Conservation (phyloP, 2,329 filamentous ascomycete genomes). For the Colletotrichum euphorbiae region DNA sequence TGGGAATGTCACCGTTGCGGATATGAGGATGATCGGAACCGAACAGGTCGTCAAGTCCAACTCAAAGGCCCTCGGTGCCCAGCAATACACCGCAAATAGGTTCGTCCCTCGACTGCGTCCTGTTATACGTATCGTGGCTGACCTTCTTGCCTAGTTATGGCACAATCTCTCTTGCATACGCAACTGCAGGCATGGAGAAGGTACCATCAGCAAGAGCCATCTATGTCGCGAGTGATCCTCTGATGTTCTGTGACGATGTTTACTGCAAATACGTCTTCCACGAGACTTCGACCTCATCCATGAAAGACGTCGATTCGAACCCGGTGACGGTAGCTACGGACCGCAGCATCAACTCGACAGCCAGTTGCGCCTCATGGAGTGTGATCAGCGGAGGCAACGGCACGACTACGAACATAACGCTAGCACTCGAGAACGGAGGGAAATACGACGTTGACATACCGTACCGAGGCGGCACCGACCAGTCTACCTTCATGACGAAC, state of each 20-base stretch:
- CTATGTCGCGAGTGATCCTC: constrained; percentile 46
- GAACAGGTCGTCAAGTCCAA: constrained; percentile 44
- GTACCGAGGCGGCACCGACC: constrained; percentile 46
- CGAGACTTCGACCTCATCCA: constrained; percentile 44
- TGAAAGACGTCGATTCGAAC: constrained; percentile 27
- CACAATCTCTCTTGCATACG: constrained; percentile 49
- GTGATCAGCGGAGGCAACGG: constrained; percentile 50
- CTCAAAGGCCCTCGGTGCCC: constrained; percentile 44
- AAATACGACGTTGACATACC: constrained; percentile 39
- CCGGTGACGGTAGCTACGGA: constrained; percentile 47
- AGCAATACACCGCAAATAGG: constrained; percentile 58
- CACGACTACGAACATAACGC: constrained; percentile 42
- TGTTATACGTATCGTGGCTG: neutral
- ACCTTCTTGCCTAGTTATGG: constrained; percentile 49
- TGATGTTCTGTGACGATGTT: constrained; percentile 40
- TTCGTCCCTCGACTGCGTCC: constrained; percentile 12
- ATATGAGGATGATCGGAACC: constrained; percentile 51
- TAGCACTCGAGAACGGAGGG: constrained; percentile 42
- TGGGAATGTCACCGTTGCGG: constrained; percentile 52
- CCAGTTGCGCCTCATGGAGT: constrained; percentile 46
- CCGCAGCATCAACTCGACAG: constrained; percentile 47
- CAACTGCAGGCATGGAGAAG: constrained; percentile 36
- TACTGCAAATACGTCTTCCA: constrained; percentile 53
- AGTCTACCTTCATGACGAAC: constrained; percentile 53
- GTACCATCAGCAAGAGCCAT: constrained; percentile 47